Evolutionary conservation across 2,329 filamentous ascomycete species (phyloP).

Genomic region (Chalaropsis ovoidea): DNA sequence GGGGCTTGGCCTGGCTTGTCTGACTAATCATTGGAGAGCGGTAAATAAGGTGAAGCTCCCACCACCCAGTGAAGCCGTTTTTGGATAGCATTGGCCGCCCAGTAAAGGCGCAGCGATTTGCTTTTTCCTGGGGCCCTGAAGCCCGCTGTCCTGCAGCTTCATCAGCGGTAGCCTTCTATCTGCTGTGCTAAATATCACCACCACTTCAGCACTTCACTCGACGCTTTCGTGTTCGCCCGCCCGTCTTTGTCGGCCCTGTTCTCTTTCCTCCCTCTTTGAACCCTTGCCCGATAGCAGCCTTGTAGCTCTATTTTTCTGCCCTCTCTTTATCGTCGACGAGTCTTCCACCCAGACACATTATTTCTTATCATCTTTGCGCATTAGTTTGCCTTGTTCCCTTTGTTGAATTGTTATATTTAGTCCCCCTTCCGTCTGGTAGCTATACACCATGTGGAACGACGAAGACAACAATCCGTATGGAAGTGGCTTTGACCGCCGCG

Average conservation of each 20-base stretch:
- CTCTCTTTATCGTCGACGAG: background rate
- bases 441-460: slow-evolving; percentile 80
- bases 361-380: slow-evolving; percentile 9
- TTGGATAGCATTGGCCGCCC: background rate
- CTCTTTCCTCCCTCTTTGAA: background rate
- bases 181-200: background rate
- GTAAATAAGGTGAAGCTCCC: background rate
- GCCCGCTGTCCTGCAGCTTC: background rate
- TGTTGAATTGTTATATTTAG: background rate
- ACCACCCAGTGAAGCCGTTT: background rate
- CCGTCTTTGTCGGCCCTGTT: background rate
- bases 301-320: background rate
- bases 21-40: no score
- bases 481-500: slow-evolving; percentile 75
- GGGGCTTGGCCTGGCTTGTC: background rate
- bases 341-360: background rate
- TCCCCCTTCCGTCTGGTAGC: slow-evolving; percentile 3
- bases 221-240: background rate
- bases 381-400: background rate
- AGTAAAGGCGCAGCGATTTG: background rate
- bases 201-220: background rate
- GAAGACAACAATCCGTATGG: slow-evolving; percentile 98
- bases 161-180: background rate
- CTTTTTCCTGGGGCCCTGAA: background rate
- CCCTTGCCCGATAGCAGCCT: background rate